Evolutionary conservation across 1,139 yeast species (phyloP).

Genomic region (Hansenula lynferdii): DNA sequence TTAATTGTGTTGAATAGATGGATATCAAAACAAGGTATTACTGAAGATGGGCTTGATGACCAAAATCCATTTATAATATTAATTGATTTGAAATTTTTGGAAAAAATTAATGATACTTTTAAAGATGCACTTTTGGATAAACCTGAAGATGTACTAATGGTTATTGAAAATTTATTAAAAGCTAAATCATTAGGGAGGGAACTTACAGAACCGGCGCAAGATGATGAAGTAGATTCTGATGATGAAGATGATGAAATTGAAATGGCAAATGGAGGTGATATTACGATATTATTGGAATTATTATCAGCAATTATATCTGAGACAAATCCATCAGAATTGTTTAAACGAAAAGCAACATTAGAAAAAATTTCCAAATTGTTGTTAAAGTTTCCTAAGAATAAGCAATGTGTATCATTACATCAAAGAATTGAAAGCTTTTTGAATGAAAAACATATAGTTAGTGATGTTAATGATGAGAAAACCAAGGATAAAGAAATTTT

Average conservation of each 20-base stretch:
- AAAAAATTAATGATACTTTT: slow-evolving; percentile 54
- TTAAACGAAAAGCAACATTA: slow-evolving; percentile 10
- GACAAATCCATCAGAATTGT: slow-evolving; percentile 25
- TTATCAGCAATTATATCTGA: slow-evolving; percentile 51
- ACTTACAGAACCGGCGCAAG: slow-evolving; percentile 21
- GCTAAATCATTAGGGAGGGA: slow-evolving; percentile 14
- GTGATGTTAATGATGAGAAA: slow-evolving; percentile 6
- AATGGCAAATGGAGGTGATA: slow-evolving; percentile 19
- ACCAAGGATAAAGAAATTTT: slow-evolving; percentile 30
- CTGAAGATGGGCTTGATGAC: slow-evolving; percentile 17
- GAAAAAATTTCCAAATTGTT: slow-evolving; percentile 10
- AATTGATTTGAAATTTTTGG: slow-evolving; percentile 60
- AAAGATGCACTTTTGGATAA: slow-evolving; percentile 58
- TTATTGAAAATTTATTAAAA: slow-evolving; percentile 46
- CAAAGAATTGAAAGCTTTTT: slow-evolving; percentile 13
- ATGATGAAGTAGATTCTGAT: slow-evolving; percentile 27
- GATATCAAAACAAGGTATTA: slow-evolving; percentile 33
- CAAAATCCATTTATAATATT: slow-evolving; percentile 53
- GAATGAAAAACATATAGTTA: slow-evolving; percentile 1
- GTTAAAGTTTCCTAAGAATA: slow-evolving; percentile 2
- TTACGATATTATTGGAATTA: slow-evolving; percentile 40
- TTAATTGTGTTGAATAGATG: slow-evolving; percentile 53
- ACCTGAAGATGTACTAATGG: slow-evolving; percentile 52
- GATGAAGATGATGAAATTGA: slow-evolving; percentile 42
- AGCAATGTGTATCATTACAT: slow-evolving; percentile 13